Percentiles rank a stretch among this genome's conserved stretches.
Conservation (phyloP, 2,329 filamentous ascomycete species). For the Aspergillus tamarii region DNA sequence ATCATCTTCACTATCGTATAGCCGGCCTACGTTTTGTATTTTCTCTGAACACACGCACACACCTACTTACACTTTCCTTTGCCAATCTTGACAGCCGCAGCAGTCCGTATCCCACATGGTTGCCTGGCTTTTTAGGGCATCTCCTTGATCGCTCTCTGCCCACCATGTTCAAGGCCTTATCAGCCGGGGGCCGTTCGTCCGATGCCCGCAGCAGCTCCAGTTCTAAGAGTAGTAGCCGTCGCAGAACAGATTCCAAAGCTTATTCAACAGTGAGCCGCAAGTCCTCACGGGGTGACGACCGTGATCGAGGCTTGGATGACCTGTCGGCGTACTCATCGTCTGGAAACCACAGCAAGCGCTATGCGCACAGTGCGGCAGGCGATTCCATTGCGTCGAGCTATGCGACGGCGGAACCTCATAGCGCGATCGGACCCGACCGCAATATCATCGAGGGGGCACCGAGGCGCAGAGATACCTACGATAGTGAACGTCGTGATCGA, state of each 20-base stretch:
- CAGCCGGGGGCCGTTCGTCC: constrained; percentile 41
- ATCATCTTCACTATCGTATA: not conserved
- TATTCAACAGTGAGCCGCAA: constrained; percentile 41
- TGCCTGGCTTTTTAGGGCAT: constrained; percentile 26
- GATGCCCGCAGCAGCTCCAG: constrained; percentile 37
- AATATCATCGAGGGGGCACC: constrained; percentile 34
- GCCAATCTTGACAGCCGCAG: not conserved
- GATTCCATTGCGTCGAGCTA: constrained; percentile 42
- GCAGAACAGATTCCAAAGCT: constrained; percentile 36
- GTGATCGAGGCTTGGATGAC: constrained; percentile 45
- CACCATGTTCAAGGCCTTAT: constrained; percentile 44
- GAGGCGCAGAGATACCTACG: constrained; percentile 31
- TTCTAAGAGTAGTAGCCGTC: constrained; percentile 36
- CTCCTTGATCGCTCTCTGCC: constrained; percentile 31
- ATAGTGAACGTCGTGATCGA: constrained; percentile 26
- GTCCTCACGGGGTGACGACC: constrained; percentile 51
- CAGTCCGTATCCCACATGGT: constrained; percentile 32
- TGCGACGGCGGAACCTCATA: constrained; percentile 43
- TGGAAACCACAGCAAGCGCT: constrained; percentile 29
- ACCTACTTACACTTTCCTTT: not conserved
- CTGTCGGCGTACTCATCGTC: constrained; percentile 32
- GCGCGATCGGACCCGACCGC: constrained; percentile 31
- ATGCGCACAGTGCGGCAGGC: constrained; percentile 30
- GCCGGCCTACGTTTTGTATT: not conserved
- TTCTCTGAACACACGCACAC: not conserved